Percentiles rank a stretch among this genome's conserved stretches.
phyloP scores from a whole-genome alignment of 306 rosid species.

The Ormosia semicastrata region DNA sequence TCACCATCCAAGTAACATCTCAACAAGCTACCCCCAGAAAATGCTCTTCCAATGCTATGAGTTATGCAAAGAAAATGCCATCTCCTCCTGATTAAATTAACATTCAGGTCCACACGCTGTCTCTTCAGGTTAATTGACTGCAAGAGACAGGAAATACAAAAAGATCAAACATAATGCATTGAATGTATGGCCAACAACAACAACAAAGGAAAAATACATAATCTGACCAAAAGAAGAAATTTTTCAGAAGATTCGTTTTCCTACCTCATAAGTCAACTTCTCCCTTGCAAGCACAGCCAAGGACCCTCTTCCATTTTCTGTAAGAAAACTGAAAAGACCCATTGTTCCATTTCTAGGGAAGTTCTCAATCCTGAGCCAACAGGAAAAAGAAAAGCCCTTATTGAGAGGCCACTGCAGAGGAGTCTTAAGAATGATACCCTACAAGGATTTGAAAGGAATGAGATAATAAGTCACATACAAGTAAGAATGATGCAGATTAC shows the following conservation, averaged over 20 bases:
- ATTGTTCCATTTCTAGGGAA: slow-evolving; percentile 82
- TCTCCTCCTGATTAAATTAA: slow-evolving; percentile 67
- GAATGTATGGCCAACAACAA: slow-evolving; percentile 11
- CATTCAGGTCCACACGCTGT: slow-evolving; percentile 66
- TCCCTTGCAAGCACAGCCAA: slow-evolving; percentile 80
- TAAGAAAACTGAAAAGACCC: slow-evolving; percentile 92
- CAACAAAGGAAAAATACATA: not conserved
- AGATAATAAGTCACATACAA: slow-evolving; percentile 20
- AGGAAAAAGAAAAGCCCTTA: slow-evolving; percentile 92
- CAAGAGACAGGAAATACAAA: slow-evolving; percentile 23
- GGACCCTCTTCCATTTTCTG: slow-evolving; percentile 92
- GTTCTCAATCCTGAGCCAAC: slow-evolving; percentile 95
- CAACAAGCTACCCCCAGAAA: slow-evolving; percentile 94
- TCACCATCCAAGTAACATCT: slow-evolving; percentile 86
- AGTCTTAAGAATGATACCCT: slow-evolving; percentile 84
- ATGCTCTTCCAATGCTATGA: slow-evolving; percentile 97
- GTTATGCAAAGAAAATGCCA: slow-evolving; percentile 97
- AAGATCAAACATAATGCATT: not conserved
- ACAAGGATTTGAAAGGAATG: slow-evolving; percentile 38
- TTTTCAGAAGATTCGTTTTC: slow-evolving; percentile 22
- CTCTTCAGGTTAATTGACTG: slow-evolving; percentile 86
- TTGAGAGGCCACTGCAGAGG: slow-evolving; percentile 94
- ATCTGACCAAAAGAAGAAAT: not conserved
- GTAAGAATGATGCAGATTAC: slow-evolving; percentile 9
- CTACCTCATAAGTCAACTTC: slow-evolving; percentile 82